Conservation (phyloP, 176 grass and related monocot genomes). For the Chrysopogon serrulatus region DNA sequence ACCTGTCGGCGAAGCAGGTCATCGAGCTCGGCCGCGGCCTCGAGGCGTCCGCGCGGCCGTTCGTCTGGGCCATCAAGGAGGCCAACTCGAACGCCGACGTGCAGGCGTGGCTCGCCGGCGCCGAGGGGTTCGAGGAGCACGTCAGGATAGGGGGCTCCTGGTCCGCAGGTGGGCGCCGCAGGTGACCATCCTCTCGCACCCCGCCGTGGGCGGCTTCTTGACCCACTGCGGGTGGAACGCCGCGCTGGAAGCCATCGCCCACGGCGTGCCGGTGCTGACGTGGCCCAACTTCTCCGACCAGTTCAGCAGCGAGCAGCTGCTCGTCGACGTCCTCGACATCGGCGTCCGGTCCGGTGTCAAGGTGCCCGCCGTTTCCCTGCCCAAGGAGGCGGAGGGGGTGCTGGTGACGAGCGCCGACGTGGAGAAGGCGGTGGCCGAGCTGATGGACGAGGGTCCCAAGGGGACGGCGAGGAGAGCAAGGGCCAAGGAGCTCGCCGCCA, state of each 20-base stretch:
- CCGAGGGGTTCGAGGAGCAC: slow-evolving; percentile 39
- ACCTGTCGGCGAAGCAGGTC: slow-evolving; percentile 22
- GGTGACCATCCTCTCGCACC: slow-evolving; percentile 54
- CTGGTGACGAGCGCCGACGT: slow-evolving; percentile 18
- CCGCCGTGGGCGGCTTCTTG: slow-evolving; percentile 39
- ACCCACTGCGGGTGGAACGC: slow-evolving; percentile 72
- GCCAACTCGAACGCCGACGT: slow-evolving; percentile 19
- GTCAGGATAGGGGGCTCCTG: slow-evolving; percentile 41
- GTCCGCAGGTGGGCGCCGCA: slow-evolving; percentile 51
- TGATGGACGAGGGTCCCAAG: slow-evolving; percentile 35
- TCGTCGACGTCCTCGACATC: slow-evolving; percentile 47
- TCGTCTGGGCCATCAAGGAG: slow-evolving; percentile 60
- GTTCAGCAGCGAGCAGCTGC: slow-evolving; percentile 51
- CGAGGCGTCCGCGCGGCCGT: slow-evolving; percentile 38
- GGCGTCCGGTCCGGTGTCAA: slow-evolving; percentile 43
- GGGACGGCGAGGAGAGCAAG: slow-evolving; percentile 16
- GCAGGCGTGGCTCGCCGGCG: slow-evolving; percentile 29
- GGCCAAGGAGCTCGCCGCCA: slow-evolving; percentile 17
- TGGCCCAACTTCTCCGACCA: slow-evolving; percentile 53
- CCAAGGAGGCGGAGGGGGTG: neutral
- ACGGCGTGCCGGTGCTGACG: slow-evolving; percentile 52
- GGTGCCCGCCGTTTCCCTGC: neutral
- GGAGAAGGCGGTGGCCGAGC: slow-evolving; percentile 20
- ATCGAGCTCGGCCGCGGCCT: slow-evolving; percentile 37
- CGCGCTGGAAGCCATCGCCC: slow-evolving; percentile 36